Evolutionary conservation across 2,329 filamentous ascomycete species (phyloP).

Genomic region (Ascochyta fabae): DNA sequence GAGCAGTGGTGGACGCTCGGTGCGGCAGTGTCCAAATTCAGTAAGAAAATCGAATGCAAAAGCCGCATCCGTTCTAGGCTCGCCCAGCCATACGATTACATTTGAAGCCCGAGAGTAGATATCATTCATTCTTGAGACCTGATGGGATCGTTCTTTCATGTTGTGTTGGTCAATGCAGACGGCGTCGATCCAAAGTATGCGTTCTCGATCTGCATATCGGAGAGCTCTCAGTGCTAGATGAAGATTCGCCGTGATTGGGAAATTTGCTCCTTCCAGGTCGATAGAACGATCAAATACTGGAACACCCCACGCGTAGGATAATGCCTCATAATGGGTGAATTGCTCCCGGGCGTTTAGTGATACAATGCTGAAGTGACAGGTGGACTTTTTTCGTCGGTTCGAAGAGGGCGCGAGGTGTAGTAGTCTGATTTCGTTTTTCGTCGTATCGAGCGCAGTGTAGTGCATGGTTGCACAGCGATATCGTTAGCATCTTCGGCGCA

Average conservation of each 20-base stretch:
- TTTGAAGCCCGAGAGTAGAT: slow-evolving; percentile 8
- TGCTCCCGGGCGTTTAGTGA: neutral
- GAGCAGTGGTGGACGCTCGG: neutral
- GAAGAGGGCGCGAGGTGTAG: slow-evolving; percentile 3
- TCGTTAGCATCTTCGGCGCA: neutral
- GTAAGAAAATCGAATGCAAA: slow-evolving; percentile 7
- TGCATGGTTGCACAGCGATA: slow-evolving; percentile 4
- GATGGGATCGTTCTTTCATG: slow-evolving; percentile 7
- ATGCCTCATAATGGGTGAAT: neutral
- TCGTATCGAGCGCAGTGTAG: slow-evolving; percentile 5
- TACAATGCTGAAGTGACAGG: slow-evolving; percentile 1
- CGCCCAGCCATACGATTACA: slow-evolving; percentile 13
- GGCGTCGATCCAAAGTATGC: slow-evolving; percentile 20
- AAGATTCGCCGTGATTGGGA: slow-evolving; percentile 11
- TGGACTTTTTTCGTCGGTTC: neutral
- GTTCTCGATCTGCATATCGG: neutral
- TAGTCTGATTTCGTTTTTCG: slow-evolving; percentile 4
- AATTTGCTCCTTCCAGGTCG: neutral
- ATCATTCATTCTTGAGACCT: slow-evolving; percentile 12
- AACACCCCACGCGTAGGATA: slow-evolving; percentile 13
- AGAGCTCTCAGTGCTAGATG: slow-evolving; percentile 11
- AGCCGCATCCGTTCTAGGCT: slow-evolving; percentile 1
- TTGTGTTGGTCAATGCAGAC: slow-evolving; percentile 21
- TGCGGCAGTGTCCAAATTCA: neutral
- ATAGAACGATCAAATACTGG: neutral